These are phyloP conservation scores for Colletotrichum sp. DNA, from an alignment of 2,329 filamentous ascomycete species.

Conservation along the genomic window DNA sequence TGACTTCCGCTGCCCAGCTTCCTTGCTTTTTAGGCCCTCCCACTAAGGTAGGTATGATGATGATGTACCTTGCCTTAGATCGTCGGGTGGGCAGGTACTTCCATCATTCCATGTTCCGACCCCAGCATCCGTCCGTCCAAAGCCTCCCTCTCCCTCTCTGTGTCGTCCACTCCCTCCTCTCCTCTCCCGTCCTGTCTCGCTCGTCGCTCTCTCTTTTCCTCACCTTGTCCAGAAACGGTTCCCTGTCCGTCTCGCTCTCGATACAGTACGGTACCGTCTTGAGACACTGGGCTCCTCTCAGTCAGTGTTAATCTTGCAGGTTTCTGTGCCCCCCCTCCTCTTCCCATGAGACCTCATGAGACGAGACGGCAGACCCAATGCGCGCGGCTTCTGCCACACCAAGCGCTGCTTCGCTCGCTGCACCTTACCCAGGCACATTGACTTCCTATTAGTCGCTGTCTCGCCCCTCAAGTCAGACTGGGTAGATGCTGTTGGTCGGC, in stretches of 20 bases:
- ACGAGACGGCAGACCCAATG: slow-evolving; percentile 11
- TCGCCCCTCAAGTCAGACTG: background rate
- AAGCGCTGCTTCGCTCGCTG: background rate
- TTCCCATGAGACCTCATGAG: background rate
- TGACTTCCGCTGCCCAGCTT: background rate
- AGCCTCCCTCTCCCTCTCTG: background rate
- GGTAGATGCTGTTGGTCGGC: slow-evolving; percentile 7
- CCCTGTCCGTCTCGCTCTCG: background rate
- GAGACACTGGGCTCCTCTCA: background rate
- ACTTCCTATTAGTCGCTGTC: background rate
- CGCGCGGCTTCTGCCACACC: slow-evolving; percentile 5
- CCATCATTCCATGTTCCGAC: background rate
- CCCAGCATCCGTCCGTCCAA: background rate
- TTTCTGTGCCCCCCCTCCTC: background rate
- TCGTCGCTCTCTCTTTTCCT: background rate
- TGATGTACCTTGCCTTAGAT: background rate
- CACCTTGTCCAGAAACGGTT: slow-evolving; percentile 2
- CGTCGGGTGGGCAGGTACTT: background rate
- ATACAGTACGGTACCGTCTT: background rate
- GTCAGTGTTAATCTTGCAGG: background rate
- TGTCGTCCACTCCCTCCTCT: background rate
- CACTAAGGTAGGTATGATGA: background rate
- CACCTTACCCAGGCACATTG: slow-evolving; percentile 3
- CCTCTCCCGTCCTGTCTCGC: background rate
- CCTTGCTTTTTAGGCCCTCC: background rate